Percentiles rank a stretch among this genome's conserved stretches.
Evolutionary conservation across 768 basidiomycete species (phyloP).

Genomic region (Russula olivacea): DNA sequence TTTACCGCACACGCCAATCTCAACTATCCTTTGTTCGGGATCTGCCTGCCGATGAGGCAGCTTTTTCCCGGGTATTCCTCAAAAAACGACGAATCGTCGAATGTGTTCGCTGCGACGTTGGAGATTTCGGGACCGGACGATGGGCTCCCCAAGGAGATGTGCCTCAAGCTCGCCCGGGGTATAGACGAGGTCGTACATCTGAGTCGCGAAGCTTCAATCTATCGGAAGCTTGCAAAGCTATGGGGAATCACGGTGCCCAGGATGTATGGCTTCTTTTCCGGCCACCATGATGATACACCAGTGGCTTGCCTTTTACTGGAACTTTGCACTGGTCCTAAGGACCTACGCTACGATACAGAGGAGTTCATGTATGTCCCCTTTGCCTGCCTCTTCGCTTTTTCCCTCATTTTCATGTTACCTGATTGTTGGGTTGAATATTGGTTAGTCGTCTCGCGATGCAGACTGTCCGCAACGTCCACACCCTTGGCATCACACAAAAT

Average conservation of each 20-base stretch:
- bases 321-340: slow-evolving; percentile 4
- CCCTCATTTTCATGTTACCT: not conserved
- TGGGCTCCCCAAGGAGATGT: slow-evolving; percentile 9
- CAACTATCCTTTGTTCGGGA: slow-evolving; percentile 9
- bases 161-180: slow-evolving; percentile 16
- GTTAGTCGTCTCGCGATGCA: slow-evolving; percentile 15
- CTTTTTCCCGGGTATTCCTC: slow-evolving; percentile 9
- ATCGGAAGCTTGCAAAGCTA: slow-evolving; percentile 16
- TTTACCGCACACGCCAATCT: slow-evolving; percentile 11
- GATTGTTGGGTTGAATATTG: not conserved
- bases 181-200: slow-evolving; percentile 19
- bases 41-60: not conserved
- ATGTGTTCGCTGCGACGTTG: slow-evolving; percentile 16
- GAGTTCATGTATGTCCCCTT: slow-evolving; percentile 10
- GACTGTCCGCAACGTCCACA: slow-evolving; percentile 17
- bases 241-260: slow-evolving; percentile 18
- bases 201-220: slow-evolving; percentile 19
- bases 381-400: not conserved
- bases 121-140: slow-evolving; percentile 6
- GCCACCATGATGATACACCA: slow-evolving; percentile 1
- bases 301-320: slow-evolving; percentile 19
- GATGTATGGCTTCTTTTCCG: slow-evolving; percentile 19
- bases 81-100: not conserved
- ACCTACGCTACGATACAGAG: not conserved
- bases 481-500: slow-evolving; percentile 14